Base-by-base conservation (phyloP, 352 stramenopile species). In the Phytopythium litorale region DNA sequence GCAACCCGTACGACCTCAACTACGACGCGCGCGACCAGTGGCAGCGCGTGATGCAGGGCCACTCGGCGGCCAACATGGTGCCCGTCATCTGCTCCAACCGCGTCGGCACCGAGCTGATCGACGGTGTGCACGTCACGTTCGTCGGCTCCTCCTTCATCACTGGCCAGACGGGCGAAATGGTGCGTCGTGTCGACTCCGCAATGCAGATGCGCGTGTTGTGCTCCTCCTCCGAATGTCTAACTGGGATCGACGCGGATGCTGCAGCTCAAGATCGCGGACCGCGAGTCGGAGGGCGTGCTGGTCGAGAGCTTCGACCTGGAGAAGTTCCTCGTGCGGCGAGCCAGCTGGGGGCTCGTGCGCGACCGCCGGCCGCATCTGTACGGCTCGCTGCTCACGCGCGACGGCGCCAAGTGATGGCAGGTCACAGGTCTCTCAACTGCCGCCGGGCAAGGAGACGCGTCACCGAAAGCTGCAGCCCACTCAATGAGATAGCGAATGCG, bases 141-240 rank as follows among this genome's bases (percentile, higher is more conserved):
- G 96, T 94, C 56, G 91, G 91, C 4, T 95, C 84, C 43, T 97
- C 87, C 2, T 98, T 98, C 73, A 97, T 98, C 67, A 92, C 87
- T 21, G 89, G 92, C 21, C 87, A 96, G 58, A 97, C 88, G 16
- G 91, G 91, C 37, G 89, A 95, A 58, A 92, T 97, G 76, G 82
- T 97, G 62, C 38, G 62, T 64, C 11, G 4, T 5, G 4, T 7
- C 2, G 21, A 32, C 18, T 9, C 3, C 12, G 2, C 19, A 25
- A 28, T 13, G 42, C 19, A 4, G 28, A 32, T 32, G 28, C 16
- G 12, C 35, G 8, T 49, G 6, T 49, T 15, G 12, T 49, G 19
- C 21, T 8, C 7, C 7, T 8, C 7, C 7, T 3, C 35, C 35
- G 35, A 28, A 25, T 28, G 9, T 51, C 45, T 51, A 21, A 51